Evolutionary conservation across 2,329 filamentous ascomycete species (phyloP), one percentile per base, ranked within the genome.

Genomic region (Clarireedia monteithiana): DNA sequence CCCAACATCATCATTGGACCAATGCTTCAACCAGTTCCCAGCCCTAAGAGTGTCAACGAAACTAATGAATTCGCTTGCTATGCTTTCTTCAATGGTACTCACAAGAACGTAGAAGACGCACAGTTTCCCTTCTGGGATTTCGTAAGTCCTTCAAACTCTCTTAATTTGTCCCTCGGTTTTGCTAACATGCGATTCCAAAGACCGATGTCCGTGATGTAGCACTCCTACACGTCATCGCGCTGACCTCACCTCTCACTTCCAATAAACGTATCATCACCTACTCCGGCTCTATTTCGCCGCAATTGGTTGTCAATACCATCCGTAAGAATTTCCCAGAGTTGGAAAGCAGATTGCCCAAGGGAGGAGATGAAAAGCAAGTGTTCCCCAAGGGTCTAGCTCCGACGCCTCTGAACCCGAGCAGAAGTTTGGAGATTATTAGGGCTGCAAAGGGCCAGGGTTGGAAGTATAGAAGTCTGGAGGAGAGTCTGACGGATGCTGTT

Each of bases 1-100:
- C 79, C 80, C 57, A 82, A 83, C 0, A 74, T 80, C 59, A 79
- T 83, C 0, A 77, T 84, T 55, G 84, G 84, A 0, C 83, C 84
- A 0, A 70, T 85, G 5, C 76, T 81, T 51, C 78, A 85, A 62
- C 81, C 82, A 58, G 74, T 89, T 3, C 75, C 81, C 58, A 77
- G 74, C 23, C 74, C 86, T 0, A 78, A 81, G 17, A 73, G 72
- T 2, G 72, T 90, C 60, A 90, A 90, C 71, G 86, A 84, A 1
- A 87, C 84, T 9, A 89, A 89, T 67, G 70, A 71, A 63, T 54
- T 54, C 40, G 73, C 76, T n/a, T 66, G 81, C 53, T 77, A 77
- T n/a, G 69, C 72, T 36, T 68, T 80, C 26, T 66, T 82, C n/a
- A 68, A 67, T 20, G 81, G 80, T 48, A 70, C 71, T 53, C 80